These are phyloP conservation scores for Asterella californica DNA, from an alignment of 225 moss, liverwort and hornwort species.

Conservation along the genomic window DNA sequence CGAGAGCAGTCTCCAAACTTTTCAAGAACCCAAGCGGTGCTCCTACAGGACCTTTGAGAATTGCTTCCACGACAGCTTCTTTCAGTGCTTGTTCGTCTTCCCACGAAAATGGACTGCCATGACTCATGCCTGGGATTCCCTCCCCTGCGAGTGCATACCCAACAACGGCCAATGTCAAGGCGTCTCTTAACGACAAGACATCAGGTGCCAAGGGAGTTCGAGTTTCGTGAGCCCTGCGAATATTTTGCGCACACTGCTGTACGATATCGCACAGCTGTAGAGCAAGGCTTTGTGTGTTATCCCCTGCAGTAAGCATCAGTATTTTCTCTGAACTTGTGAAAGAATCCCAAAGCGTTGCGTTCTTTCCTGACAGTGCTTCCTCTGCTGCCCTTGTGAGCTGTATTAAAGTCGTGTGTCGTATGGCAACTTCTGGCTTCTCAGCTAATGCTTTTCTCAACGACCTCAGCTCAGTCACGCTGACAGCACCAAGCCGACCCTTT, in stretches of 20 bases:
- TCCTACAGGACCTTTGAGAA: constrained; percentile 52
- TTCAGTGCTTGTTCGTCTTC: constrained; percentile 81
- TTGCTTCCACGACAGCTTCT: constrained; percentile 67
- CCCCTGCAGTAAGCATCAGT: constrained; percentile 66
- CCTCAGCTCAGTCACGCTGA: constrained; percentile 60
- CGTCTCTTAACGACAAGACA: constrained; percentile 72
- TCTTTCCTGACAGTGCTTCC: constrained; percentile 55
- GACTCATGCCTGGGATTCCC: constrained; percentile 51
- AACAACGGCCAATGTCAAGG: constrained; percentile 74
- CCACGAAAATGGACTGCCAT: constrained; percentile 76
- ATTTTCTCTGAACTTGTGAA: constrained; percentile 82
- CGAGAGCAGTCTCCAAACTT: constrained; percentile 59
- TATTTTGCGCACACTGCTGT: constrained; percentile 52
- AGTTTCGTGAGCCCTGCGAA: constrained; percentile 20
- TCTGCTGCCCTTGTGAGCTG: constrained; percentile 73
- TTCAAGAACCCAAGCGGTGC: constrained; percentile 59
- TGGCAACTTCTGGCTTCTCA: constrained; percentile 66
- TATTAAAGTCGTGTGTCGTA: constrained; percentile 54
- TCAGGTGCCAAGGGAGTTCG: constrained; percentile 3
- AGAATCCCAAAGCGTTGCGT: constrained; percentile 72
- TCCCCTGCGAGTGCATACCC: constrained; percentile 89
- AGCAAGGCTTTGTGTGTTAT: constrained; percentile 79
- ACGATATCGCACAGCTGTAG: constrained; percentile 91
- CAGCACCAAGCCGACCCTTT: constrained; percentile 76
- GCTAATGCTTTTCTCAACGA: constrained; percentile 58